Conservation (phyloP, 768 basidiomycete species). For the Collybia nuda region DNA sequence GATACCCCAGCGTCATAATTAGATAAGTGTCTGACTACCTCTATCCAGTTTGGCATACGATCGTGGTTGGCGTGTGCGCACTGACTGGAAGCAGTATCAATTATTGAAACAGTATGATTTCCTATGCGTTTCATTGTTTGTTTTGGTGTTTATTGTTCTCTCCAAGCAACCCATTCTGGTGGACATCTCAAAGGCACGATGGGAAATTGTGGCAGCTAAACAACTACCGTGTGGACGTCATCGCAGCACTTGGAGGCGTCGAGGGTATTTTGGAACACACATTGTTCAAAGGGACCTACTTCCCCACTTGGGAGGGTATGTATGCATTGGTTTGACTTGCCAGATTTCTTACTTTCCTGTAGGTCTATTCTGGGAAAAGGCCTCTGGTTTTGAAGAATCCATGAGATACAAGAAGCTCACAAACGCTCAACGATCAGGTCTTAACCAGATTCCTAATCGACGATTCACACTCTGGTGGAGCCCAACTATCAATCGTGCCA, state of each 20-base stretch:
- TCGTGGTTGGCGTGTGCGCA: constrained; percentile 97
- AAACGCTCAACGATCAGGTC: constrained; percentile 97
- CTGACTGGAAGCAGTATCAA: constrained; percentile 98
- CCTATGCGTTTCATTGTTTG: not conserved
- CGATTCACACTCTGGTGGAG: constrained; percentile 99
- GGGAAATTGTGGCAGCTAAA: constrained; percentile 97
- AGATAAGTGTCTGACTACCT: not conserved
- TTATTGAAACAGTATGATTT: constrained; percentile 77
- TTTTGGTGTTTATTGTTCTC: constrained; percentile 6
- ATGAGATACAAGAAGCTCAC: constrained; percentile 97
- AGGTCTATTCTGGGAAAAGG: constrained; percentile 98
- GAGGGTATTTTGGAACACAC: constrained; percentile 97
- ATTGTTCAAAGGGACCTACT: constrained; percentile 95
- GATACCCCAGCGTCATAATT: constrained; percentile 18
- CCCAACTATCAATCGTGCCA: constrained; percentile 98
- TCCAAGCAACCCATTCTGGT: constrained; percentile 94
- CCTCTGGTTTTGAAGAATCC: constrained; percentile 93
- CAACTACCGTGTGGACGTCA: constrained; percentile 98
- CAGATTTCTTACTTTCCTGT: constrained; percentile 3
- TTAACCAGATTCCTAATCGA: constrained; percentile 98
- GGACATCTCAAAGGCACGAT: constrained; percentile 97
- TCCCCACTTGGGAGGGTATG: constrained; percentile 94
- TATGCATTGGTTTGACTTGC: constrained; percentile 1
- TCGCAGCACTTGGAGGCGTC: constrained; percentile 95
- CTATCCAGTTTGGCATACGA: constrained; percentile 82